Conservation (phyloP, 192 early-diverging fungal species). For the Backusella luteola region DNA sequence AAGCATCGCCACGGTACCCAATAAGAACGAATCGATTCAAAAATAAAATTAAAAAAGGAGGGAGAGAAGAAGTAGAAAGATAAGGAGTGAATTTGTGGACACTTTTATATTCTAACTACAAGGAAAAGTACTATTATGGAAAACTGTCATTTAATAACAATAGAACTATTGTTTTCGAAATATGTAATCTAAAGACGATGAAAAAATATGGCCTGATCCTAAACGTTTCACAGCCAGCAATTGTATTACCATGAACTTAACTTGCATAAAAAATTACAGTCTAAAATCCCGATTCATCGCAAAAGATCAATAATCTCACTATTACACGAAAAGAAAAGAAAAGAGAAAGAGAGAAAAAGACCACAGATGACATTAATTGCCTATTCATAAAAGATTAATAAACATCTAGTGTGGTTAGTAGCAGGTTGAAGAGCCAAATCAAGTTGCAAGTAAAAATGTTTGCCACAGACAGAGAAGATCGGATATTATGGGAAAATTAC, state of each 20-base stretch:
- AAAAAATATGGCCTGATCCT: background rate
- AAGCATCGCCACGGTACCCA: background rate
- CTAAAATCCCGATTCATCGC: background rate
- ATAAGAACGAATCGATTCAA: background rate
- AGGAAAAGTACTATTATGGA: background rate
- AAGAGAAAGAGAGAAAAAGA: background rate
- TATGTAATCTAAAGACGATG: background rate
- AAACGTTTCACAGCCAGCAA: background rate
- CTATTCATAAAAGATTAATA: background rate
- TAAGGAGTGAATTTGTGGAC: background rate
- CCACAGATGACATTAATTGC: background rate
- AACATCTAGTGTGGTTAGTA: background rate
- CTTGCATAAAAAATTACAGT: background rate
- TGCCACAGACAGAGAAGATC: background rate
- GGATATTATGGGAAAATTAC: background rate
- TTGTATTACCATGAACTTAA: background rate
- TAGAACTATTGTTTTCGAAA: background rate
- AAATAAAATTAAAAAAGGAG: background rate
- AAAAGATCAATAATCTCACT: background rate
- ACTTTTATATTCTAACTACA: background rate
- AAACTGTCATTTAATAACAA: conserved; percentile 7
- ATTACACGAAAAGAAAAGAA: background rate
- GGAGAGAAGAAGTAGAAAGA: background rate
- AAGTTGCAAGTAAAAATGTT: background rate
- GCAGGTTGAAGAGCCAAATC: background rate